These are phyloP conservation scores for Coccinonectria pachysandricola DNA, from an alignment of 2,329 filamentous ascomycete species.

Conservation along the genomic window DNA sequence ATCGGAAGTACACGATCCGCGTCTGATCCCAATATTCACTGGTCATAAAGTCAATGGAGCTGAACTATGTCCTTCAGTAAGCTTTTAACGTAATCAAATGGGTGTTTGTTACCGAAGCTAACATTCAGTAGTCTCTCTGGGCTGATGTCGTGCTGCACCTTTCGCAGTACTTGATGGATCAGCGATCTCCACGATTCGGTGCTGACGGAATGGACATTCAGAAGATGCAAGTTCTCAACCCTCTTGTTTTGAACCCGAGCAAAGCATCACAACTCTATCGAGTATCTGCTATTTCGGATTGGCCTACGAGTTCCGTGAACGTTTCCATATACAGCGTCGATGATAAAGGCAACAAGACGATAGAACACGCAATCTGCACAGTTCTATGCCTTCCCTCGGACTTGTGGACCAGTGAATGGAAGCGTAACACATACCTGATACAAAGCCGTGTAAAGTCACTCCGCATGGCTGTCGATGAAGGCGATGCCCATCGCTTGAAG, in stretches of 20 bases:
- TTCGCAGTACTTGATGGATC: constrained; percentile 8
- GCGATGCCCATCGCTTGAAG: constrained; percentile 13
- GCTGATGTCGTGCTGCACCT: constrained; percentile 9
- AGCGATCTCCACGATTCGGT: constrained; percentile 4
- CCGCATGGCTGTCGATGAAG: constrained; percentile 17
- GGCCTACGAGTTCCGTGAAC: constrained; percentile 7
- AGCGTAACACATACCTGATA: constrained; percentile 42
- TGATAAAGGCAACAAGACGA: constrained; percentile 5
- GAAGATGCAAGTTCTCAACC: constrained; percentile 11
- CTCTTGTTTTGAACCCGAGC: constrained; percentile 9
- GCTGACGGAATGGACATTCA: constrained; percentile 10
- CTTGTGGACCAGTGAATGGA: constrained; percentile 12
- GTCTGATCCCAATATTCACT: constrained; percentile 7
- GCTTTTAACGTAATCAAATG: constrained; percentile 2
- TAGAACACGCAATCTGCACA: constrained; percentile 9
- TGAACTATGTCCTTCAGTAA: constrained; percentile 10
- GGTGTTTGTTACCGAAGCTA: background rate
- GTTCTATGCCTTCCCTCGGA: constrained; percentile 2
- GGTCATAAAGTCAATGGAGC: constrained; percentile 13
- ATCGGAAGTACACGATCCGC: constrained; percentile 9
- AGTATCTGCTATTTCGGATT: constrained; percentile 8
- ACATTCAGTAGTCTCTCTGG: constrained; percentile 6
- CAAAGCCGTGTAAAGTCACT: constrained; percentile 50
- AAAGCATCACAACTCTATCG: constrained; percentile 9
- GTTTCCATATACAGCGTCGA: constrained; percentile 15